Evolutionary conservation across 495 filamentous ascomycete species (phyloP).

Genomic region (Xylaria venustula): DNA sequence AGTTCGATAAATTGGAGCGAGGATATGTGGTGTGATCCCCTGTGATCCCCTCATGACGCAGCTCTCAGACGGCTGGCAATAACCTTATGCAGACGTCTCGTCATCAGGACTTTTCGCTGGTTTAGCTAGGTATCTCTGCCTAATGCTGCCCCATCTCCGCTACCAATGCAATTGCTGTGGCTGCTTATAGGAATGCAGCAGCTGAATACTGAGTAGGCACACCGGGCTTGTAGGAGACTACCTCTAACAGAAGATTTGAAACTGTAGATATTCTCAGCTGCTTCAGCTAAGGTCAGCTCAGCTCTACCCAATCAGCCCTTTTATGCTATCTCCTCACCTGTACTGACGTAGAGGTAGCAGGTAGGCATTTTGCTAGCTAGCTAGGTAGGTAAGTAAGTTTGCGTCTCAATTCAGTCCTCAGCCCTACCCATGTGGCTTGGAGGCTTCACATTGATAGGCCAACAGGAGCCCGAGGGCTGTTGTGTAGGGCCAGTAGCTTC

Average conservation of each 20-base stretch:
- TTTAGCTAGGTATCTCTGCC: neutral
- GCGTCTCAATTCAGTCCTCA: neutral
- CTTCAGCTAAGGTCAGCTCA: conserved; percentile 10
- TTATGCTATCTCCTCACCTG: neutral
- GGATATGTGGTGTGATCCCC: too few relatives aligned
- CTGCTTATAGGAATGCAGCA: neutral
- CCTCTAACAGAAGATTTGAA: neutral
- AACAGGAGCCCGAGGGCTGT: neutral
- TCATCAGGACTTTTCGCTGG: neutral
- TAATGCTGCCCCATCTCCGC: too few relatives aligned
- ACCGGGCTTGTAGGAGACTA: neutral
- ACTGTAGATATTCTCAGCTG: conserved; percentile 9
- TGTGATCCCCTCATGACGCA: conserved; percentile 8
- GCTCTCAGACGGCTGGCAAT: neutral
- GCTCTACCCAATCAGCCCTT: neutral
- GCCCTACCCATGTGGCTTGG: neutral
- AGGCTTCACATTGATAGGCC: neutral
- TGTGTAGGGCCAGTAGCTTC: neutral
- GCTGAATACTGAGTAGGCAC: neutral
- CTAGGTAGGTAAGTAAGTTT: too few relatives aligned
- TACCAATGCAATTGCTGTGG: neutral
- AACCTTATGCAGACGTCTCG: conserved; percentile 1
- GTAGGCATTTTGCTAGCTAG: neutral
- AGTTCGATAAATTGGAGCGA: too few relatives aligned
- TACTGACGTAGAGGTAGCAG: neutral